These are phyloP conservation scores for Elongisporangium undulatum DNA, from an alignment of 352 stramenopile genomes.

Conservation along the genomic window DNA sequence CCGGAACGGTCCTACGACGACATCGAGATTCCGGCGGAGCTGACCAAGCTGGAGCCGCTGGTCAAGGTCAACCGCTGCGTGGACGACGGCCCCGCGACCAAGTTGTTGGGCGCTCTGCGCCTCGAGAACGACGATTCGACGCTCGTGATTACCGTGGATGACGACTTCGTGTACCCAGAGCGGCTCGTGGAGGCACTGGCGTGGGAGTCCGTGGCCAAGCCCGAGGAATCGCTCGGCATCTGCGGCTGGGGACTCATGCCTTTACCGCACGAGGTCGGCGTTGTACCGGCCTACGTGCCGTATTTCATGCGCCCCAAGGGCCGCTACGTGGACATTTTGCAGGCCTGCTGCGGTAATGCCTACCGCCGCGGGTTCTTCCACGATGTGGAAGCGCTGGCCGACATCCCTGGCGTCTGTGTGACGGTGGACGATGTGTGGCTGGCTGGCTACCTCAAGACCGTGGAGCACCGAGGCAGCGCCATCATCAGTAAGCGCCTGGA, in stretches of 20 bases:
- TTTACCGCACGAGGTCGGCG: slow-evolving; percentile 66
- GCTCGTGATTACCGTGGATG: slow-evolving; percentile 78
- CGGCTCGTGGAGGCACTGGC: slow-evolving; percentile 55
- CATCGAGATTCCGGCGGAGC: slow-evolving; percentile 41
- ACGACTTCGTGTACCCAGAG: slow-evolving; percentile 78
- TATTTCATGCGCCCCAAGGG: slow-evolving; percentile 75
- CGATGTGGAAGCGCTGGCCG: slow-evolving; percentile 58
- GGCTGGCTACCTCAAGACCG: slow-evolving; percentile 65
- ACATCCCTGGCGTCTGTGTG: slow-evolving; percentile 65
- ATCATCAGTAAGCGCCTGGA: slow-evolving; percentile 81
- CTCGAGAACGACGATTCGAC: slow-evolving; percentile 54
- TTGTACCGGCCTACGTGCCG: slow-evolving; percentile 75
- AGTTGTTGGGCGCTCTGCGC: slow-evolving; percentile 60
- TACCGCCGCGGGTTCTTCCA: slow-evolving; percentile 75
- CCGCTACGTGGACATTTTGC: slow-evolving; percentile 73
- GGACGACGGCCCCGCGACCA: slow-evolving; percentile 77
- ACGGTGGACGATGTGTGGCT: slow-evolving; percentile 85
- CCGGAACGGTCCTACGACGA: slow-evolving; percentile 75
- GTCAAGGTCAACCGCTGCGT: slow-evolving; percentile 70
- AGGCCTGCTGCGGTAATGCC: slow-evolving; percentile 64
- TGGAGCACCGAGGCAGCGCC: slow-evolving; percentile 49
- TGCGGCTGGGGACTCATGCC: slow-evolving; percentile 81
- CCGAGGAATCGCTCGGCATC: slow-evolving; percentile 59
- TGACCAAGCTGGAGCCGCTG: slow-evolving; percentile 38
- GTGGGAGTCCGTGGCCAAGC: slow-evolving; percentile 59